Evolutionary conservation across 2,329 filamentous ascomycete species (phyloP), one percentile per base, ranked within the genome.

Genomic region (Didymella keratinophila): DNA sequence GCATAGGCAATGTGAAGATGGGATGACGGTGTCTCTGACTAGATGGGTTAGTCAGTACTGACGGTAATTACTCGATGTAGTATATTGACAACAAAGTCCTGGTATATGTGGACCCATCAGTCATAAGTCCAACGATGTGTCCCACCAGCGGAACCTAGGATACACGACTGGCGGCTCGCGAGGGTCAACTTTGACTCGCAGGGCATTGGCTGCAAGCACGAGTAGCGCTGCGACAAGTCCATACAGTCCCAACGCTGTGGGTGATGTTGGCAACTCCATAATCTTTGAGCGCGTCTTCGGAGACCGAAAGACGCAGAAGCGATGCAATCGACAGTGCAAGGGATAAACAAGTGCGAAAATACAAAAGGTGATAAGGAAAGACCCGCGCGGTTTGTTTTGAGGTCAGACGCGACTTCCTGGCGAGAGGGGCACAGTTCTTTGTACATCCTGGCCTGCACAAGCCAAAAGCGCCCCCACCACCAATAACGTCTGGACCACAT

Each of bases 1-100:
- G 69, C 68, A 83, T 79, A 11, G 78, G 79, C 4, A 84, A 66
- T 0, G 82, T 82, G 49, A 76, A 80, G 53, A 81, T 79, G 10
- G 68, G 70, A 41, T 64, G 52, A 18, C 60, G 64, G 42, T 54
- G 55, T 23, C 54, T 51, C 42, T 63, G 42, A 47, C 70, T 76
- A 34, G 11, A 8, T 4, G 6, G 10, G 28, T 37, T 46, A 16
- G 41, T 53, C 25, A 56, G 30, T 48, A 44, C 14, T 25, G 4
- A 18, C n/a, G 37, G 21, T 8, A n/a, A 23, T 21, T 28, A 16
- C 10, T n/a, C 16, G 4, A 9, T 12, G 14, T 14, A 10, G 28
- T 32, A n/a, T 12, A 69, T 45, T 27, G 63, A 82, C 79, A 78
- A 76, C 10, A 82, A 43, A 23, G 68, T 74, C 18, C 67, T 61